phyloP scores from a whole-genome alignment of 129 eudicot species.

The Escallonia herrerae region DNA sequence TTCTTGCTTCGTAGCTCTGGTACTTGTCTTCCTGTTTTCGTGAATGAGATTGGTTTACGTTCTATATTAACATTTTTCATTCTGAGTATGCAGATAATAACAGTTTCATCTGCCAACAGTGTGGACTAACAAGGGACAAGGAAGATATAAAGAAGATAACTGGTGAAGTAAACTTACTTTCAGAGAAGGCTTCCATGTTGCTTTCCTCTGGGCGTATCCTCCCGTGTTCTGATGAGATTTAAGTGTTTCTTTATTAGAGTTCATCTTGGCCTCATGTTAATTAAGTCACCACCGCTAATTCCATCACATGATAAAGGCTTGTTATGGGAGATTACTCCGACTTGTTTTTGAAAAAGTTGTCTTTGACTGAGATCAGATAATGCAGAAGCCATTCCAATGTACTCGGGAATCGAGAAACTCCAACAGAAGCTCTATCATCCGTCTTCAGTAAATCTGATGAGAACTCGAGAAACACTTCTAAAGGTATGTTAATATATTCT shows the following conservation, averaged over 20 bases:
- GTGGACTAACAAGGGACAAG: slow-evolving; percentile 59
- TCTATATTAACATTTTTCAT: slow-evolving; percentile 6
- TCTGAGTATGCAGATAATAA: slow-evolving; percentile 40
- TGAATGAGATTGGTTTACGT: slow-evolving; percentile 5
- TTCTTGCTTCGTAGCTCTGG: slow-evolving; percentile 89
- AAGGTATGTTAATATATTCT: slow-evolving; percentile 38
- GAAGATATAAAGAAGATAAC: slow-evolving; percentile 55
- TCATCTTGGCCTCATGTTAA: background rate
- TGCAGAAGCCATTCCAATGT: slow-evolving; percentile 42
- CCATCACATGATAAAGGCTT: background rate
- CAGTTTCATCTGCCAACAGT: slow-evolving; percentile 75
- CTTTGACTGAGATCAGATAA: slow-evolving; percentile 63
- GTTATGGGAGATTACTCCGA: background rate
- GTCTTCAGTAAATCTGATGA: slow-evolving; percentile 61
- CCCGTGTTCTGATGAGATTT: slow-evolving; percentile 1
- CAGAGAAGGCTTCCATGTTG: slow-evolving; percentile 56
- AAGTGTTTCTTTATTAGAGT: too few relatives aligned
- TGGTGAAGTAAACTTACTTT: slow-evolving; percentile 42
- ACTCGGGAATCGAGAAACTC: slow-evolving; percentile 64
- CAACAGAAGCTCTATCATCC: slow-evolving; percentile 62
- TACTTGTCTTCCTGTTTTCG: slow-evolving; percentile 16
- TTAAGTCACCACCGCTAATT: too few relatives aligned
- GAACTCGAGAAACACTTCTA: slow-evolving; percentile 65
- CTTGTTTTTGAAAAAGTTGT: background rate
- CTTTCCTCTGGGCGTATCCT: slow-evolving; percentile 76